Conservation (phyloP, 139 green algal species). For the Chlorella sp. region DNA sequence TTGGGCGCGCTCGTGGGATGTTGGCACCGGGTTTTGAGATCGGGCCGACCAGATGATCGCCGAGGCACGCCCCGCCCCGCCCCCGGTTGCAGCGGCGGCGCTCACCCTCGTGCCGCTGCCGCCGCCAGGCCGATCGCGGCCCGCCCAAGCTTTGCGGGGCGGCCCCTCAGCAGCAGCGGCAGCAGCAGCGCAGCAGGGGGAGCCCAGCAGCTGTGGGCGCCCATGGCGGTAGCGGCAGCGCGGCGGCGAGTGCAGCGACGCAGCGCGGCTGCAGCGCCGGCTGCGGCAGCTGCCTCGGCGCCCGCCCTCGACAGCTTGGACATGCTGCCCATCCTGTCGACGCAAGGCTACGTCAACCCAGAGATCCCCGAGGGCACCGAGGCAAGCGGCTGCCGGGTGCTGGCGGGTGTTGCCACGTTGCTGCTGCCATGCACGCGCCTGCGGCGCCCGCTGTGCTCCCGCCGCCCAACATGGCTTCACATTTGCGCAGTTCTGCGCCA, state of each 20-base stretch:
- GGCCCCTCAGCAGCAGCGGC: neutral
- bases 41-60: too few species aligned
- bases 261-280: neutral
- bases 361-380: constrained; percentile 22
- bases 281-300: neutral
- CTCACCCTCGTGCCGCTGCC: neutral
- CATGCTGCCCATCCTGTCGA: neutral
- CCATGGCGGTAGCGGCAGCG: neutral
- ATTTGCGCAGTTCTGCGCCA: neutral
- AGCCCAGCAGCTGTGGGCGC: neutral
- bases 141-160: neutral
- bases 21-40: too few species aligned
- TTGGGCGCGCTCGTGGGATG: too few species aligned
- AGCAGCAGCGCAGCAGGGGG: neutral
- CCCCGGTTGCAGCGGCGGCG: neutral
- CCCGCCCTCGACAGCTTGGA: constrained; percentile 19
- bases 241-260: neutral
- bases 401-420: neutral
- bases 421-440: too few species aligned
- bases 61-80: too few species aligned
- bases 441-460: too few species aligned
- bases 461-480: too few species aligned
- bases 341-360: constrained; percentile 20
- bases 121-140: neutral
- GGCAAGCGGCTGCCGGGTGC: neutral